Conservation (phyloP, 1,139 yeast species). For the Diutina pseudorugosa region DNA sequence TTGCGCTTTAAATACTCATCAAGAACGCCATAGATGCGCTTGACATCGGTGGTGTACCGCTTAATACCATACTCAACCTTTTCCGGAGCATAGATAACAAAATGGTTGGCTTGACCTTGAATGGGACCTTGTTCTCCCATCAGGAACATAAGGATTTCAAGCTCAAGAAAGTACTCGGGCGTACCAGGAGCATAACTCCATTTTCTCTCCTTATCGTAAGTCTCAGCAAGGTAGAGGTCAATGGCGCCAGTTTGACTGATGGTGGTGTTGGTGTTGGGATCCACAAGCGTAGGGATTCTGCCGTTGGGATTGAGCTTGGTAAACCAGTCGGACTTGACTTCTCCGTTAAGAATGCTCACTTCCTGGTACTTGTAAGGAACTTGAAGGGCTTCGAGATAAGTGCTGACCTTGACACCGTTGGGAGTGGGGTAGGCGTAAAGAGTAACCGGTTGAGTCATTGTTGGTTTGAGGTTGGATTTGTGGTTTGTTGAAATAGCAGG, state of each 20-base stretch:
- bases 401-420: constrained; percentile 41
- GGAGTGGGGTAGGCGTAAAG: constrained; percentile 41
- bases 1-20: constrained; percentile 32
- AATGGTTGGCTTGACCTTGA: constrained; percentile 48
- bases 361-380: constrained; percentile 31
- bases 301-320: constrained; percentile 48
- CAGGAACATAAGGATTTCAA: constrained; percentile 43
- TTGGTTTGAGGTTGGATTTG: too few species aligned
- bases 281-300: constrained; percentile 45
- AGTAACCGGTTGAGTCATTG: neutral
- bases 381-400: constrained; percentile 34
- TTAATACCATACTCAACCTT: constrained; percentile 40
- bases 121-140: constrained; percentile 51
- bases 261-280: constrained; percentile 28
- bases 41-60: constrained; percentile 38
- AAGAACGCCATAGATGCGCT: constrained; percentile 39
- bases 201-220: constrained; percentile 41
- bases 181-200: constrained; percentile 34
- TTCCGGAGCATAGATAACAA: constrained; percentile 28
- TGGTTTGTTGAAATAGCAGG: too few species aligned
- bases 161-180: constrained; percentile 33
- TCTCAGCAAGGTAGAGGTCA: constrained; percentile 41
- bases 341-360: constrained; percentile 27
- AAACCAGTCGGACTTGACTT: constrained; percentile 43
- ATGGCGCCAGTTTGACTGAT: constrained; percentile 51